These are phyloP conservation scores for Exserohilum turcica DNA, from an alignment of 2,329 filamentous ascomycete genomes.

Conservation along the genomic window DNA sequence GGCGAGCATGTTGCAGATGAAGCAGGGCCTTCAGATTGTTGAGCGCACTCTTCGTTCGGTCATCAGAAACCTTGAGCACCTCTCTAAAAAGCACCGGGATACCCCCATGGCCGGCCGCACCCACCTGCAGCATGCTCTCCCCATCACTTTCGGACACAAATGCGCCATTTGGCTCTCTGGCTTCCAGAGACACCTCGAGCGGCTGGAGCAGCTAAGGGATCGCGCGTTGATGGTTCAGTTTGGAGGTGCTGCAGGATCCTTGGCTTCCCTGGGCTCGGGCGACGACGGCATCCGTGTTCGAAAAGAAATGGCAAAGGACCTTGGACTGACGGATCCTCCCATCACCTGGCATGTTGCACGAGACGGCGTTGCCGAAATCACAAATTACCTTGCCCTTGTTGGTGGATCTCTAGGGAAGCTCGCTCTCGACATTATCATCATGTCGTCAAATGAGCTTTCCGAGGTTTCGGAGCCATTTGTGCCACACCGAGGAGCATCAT, in stretches of 20 bases:
- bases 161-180: slow-evolving; percentile 61
- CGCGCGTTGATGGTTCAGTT: slow-evolving; percentile 61
- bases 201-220: slow-evolving; percentile 54
- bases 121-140: slow-evolving; percentile 63
- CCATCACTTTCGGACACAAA: slow-evolving; percentile 64
- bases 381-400: slow-evolving; percentile 60
- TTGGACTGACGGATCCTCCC: slow-evolving; percentile 55
- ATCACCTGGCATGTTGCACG: slow-evolving; percentile 65
- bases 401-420: slow-evolving; percentile 62
- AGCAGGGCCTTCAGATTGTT: slow-evolving; percentile 56
- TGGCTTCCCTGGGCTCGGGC: slow-evolving; percentile 58
- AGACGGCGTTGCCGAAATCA: slow-evolving; percentile 60
- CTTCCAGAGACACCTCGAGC: slow-evolving; percentile 55
- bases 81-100: slow-evolving; percentile 56
- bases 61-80: slow-evolving; percentile 49
- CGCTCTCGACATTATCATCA: slow-evolving; percentile 61
- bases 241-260: slow-evolving; percentile 61
- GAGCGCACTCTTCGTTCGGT: slow-evolving; percentile 53
- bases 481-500: slow-evolving; percentile 42
- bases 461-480: slow-evolving; percentile 60
- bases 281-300: slow-evolving; percentile 57
- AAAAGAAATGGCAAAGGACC: slow-evolving; percentile 55
- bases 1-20: slow-evolving; percentile 60
- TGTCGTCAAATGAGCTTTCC: slow-evolving; percentile 62
- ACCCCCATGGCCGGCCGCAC: slow-evolving; percentile 64